Conservation (phyloP, 306 rosid species). For the Lathyrus aphaca region DNA sequence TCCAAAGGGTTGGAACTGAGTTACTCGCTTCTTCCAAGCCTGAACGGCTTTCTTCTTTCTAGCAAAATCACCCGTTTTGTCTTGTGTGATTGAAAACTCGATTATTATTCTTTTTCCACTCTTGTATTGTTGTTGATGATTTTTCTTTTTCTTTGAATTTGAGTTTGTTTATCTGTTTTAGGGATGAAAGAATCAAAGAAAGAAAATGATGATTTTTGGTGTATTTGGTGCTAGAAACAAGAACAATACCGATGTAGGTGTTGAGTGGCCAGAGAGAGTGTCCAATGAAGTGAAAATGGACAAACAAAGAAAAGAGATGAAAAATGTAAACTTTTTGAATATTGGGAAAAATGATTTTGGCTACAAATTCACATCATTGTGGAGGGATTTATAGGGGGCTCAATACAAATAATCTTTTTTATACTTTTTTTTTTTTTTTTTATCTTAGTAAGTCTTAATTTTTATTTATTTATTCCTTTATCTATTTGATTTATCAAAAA, state of each 20-base stretch:
- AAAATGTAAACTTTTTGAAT: background rate
- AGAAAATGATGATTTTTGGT: slow-evolving; percentile 23
- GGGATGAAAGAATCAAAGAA: slow-evolving; percentile 28
- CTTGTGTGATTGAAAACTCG: slow-evolving; percentile 17
- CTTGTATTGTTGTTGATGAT: too few relatives aligned
- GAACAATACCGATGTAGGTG: slow-evolving; percentile 8
- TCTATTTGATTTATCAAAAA: too few relatives aligned
- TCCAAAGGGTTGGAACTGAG: slow-evolving; percentile 36
- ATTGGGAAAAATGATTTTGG: slow-evolving; percentile 22
- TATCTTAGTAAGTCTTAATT: too few relatives aligned
- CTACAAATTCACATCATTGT: slow-evolving; percentile 19
- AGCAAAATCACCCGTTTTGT: slow-evolving; percentile 45
- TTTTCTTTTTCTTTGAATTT: background rate
- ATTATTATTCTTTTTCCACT: too few relatives aligned
- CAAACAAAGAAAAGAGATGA: background rate
- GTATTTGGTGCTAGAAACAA: background rate
- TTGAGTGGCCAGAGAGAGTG: slow-evolving; percentile 16
- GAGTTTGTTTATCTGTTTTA: background rate
- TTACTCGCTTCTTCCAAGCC: slow-evolving; percentile 45
- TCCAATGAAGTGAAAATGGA: slow-evolving; percentile 14
- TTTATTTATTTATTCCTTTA: too few relatives aligned
- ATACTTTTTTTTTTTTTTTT: too few relatives aligned
- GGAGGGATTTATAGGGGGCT: background rate
- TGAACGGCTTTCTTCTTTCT: slow-evolving; percentile 49
- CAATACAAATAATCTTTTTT: too few relatives aligned